These are phyloP conservation scores for Eutrema salsugineum DNA, from an alignment of 441 rosid genomes.

Conservation along the genomic window DNA sequence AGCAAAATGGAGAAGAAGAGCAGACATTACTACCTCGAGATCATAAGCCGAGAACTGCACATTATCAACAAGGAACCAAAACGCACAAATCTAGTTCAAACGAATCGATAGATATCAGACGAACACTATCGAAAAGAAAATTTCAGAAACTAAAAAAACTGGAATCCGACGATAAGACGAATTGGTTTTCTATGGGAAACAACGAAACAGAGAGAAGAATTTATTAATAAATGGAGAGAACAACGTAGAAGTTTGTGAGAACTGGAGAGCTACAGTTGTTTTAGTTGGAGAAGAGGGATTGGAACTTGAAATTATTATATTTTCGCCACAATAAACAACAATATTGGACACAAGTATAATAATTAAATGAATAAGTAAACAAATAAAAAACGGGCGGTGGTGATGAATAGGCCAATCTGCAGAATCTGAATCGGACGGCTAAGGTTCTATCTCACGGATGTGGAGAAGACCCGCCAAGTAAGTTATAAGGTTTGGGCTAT, in stretches of 20 bases:
- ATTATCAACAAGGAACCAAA: not conserved
- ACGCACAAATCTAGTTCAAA: not conserved
- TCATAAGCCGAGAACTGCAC: constrained; percentile 6
- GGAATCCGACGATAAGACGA: not conserved
- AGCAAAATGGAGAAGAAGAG: not conserved
- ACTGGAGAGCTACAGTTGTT: constrained; percentile 18
- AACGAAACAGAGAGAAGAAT: constrained; percentile 18
- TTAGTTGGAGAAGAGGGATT: constrained; percentile 16
- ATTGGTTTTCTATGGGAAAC: constrained; percentile 4
- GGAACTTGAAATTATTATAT: not conserved
- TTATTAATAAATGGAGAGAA: not conserved
- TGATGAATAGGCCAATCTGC: not conserved
- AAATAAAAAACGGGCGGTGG: not conserved
- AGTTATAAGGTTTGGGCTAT: not conserved
- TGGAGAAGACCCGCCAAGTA: constrained; percentile 9
- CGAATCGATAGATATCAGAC: not conserved
- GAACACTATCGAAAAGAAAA: not conserved
- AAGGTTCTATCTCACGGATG: not conserved
- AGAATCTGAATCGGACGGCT: constrained; percentile 13
- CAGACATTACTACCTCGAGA: constrained; percentile 13
- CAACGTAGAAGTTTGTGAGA: not conserved
- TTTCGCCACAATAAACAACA: not conserved
- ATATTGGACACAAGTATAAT: not conserved
- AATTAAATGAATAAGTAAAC: too few relatives aligned
- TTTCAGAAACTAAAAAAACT: not conserved